These are phyloP conservation scores for Naganishia onofrii DNA, from an alignment of 768 basidiomycete genomes.

Conservation along the genomic window DNA sequence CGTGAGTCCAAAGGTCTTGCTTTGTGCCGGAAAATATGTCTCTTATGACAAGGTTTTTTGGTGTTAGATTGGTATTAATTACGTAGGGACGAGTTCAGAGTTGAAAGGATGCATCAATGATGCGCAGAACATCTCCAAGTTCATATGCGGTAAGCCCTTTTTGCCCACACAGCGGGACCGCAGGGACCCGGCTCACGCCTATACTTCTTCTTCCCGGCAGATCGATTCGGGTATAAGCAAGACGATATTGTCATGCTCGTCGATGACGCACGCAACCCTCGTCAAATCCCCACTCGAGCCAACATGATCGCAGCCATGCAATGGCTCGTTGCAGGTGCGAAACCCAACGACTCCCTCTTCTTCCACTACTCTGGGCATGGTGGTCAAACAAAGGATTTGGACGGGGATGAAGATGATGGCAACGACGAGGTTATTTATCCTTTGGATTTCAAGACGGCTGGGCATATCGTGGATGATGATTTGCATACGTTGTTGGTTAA, in stretches of 20 bases:
- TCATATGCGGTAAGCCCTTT: constrained; percentile 57
- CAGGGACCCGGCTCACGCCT: not conserved
- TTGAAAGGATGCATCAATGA: constrained; percentile 90
- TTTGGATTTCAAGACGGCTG: constrained; percentile 65
- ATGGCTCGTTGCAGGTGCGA: constrained; percentile 82
- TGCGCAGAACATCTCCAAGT: constrained; percentile 72
- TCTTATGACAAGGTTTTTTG: no score
- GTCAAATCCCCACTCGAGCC: constrained; percentile 67
- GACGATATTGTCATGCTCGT: constrained; percentile 84
- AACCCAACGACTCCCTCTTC: constrained; percentile 57
- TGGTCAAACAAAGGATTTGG: constrained; percentile 74
- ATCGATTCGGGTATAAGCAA: constrained; percentile 63
- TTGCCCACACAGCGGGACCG: not conserved
- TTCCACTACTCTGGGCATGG: constrained; percentile 76
- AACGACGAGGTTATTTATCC: constrained; percentile 68
- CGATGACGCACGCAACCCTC: constrained; percentile 66
- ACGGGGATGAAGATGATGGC: constrained; percentile 52
- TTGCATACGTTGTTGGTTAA: constrained; percentile 71
- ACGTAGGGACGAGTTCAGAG: constrained; percentile 65
- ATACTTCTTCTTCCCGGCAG: constrained; percentile 47
- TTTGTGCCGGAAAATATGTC: no score
- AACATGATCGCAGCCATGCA: constrained; percentile 87
- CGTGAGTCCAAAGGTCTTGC: constrained; percentile 56
- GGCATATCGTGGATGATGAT: constrained; percentile 88
- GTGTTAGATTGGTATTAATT: constrained; percentile 75